phyloP scores from a whole-genome alignment of 2,329 filamentous ascomycete genomes.

The Raffaelea deltoideospora region DNA sequence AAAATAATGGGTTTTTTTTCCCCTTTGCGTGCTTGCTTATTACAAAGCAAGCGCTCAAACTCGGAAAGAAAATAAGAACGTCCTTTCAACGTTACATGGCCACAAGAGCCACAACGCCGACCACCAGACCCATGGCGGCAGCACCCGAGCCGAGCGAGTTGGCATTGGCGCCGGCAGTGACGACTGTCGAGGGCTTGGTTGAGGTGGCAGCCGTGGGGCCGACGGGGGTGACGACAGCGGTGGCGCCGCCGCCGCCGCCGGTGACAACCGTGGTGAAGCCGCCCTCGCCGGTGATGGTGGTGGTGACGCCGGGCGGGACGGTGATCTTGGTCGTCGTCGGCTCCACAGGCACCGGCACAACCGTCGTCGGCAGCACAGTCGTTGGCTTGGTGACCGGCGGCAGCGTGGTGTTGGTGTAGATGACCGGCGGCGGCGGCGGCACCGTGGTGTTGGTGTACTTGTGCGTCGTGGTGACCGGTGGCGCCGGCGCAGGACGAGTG shows the following conservation, averaged over 20 bases:
- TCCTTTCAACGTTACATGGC: conserved; percentile 6
- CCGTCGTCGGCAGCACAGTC: not conserved
- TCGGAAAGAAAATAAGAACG: not conserved
- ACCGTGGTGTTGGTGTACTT: not conserved
- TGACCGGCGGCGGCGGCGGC: not conserved
- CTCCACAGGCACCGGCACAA: not conserved
- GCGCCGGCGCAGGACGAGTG: not conserved
- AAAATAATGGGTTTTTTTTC: not conserved
- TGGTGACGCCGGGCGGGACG: conserved; percentile 2
- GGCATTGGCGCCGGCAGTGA: conserved; percentile 8
- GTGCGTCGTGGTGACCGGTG: conserved; percentile 1
- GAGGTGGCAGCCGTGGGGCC: not conserved
- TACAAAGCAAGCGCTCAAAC: not conserved
- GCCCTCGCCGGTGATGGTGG: not conserved
- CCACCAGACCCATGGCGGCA: conserved; percentile 8
- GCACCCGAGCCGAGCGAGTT: conserved; percentile 5
- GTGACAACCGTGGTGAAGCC: not conserved
- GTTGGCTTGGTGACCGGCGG: not conserved
- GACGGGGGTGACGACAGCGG: not conserved
- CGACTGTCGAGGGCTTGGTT: not conserved
- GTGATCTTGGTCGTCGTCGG: not conserved
- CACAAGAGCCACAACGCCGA: conserved; percentile 7
- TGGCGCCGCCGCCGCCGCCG: not conserved
- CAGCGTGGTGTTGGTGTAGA: not conserved
- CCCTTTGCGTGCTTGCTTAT: too few relatives aligned